Conservation (phyloP, 2,329 filamentous ascomycete genomes). For the Talaromyces albobiverticillius region DNA sequence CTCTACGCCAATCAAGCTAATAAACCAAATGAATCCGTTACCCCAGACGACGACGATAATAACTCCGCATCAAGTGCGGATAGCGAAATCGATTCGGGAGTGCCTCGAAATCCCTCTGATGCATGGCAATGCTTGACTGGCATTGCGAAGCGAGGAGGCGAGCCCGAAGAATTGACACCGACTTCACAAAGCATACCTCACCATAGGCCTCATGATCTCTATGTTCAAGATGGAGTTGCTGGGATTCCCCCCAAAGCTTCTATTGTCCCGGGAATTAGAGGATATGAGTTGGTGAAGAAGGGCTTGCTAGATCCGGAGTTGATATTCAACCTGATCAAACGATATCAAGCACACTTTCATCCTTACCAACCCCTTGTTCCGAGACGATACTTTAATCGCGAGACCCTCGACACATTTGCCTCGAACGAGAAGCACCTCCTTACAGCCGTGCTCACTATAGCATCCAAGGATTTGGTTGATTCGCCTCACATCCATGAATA, state of each 20-base stretch:
- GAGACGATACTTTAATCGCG: constrained; percentile 55
- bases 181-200: constrained; percentile 8
- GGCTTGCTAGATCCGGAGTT: constrained; percentile 48
- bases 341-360: constrained; percentile 65
- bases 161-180: constrained; percentile 7
- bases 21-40: constrained; percentile 24
- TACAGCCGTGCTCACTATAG: constrained; percentile 67
- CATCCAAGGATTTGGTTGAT: constrained; percentile 67
- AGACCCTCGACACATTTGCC: constrained; percentile 55
- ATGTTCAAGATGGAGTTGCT: constrained; percentile 16
- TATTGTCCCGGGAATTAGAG: constrained; percentile 31
- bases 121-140: constrained; percentile 48
- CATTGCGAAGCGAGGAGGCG: constrained; percentile 38
- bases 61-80: constrained; percentile 31
- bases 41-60: constrained; percentile 34
- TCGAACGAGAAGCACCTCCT: constrained; percentile 64
- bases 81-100: constrained; percentile 35
- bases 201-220: background rate
- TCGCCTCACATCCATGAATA: constrained; percentile 62
- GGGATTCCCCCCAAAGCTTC: constrained; percentile 17
- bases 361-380: constrained; percentile 69
- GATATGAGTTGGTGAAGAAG: constrained; percentile 44
- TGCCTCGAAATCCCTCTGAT: constrained; percentile 47
- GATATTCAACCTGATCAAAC: constrained; percentile 52
- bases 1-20: constrained; percentile 34